Conservation (phyloP, 2,329 filamentous ascomycete genomes). For the Podosphaera fusca region DNA sequence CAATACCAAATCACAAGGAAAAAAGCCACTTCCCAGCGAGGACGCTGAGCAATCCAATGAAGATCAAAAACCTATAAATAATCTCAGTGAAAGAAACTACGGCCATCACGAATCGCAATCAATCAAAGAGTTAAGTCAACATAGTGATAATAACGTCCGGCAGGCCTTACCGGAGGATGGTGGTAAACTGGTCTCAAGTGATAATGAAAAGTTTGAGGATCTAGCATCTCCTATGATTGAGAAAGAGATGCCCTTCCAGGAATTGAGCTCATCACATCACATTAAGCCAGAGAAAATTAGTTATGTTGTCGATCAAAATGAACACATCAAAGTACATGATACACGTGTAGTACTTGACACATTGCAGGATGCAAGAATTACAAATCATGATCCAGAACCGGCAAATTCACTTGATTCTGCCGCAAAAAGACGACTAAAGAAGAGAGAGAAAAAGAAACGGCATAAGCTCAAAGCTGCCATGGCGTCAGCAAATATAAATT, state of each 20-base stretch:
- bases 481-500: neutral
- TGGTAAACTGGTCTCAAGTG: neutral
- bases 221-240: neutral
- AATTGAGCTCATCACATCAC: too few relatives aligned
- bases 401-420: conserved; percentile 2
- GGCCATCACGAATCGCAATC: neutral
- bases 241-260: neutral
- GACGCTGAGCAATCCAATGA: neutral
- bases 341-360: conserved; percentile 1
- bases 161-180: neutral
- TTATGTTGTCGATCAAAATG: neutral
- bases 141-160: neutral
- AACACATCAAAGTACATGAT: neutral
- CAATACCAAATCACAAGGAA: neutral
- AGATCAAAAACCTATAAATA: too few relatives aligned
- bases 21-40: neutral
- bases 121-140: neutral
- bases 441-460: conserved; percentile 8
- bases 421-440: conserved; percentile 6
- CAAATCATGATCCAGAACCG: neutral
- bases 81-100: neutral
- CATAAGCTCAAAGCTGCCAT: conserved; percentile 5
- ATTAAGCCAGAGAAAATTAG: neutral
- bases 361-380: neutral
- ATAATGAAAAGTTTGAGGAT: neutral